A percentile compares a stretch with the other conserved stretches of the same genome.
These are phyloP conservation scores for Colletotrichum abscissum DNA, from an alignment of 2,329 filamentous ascomycete genomes.

Conservation along the genomic window DNA sequence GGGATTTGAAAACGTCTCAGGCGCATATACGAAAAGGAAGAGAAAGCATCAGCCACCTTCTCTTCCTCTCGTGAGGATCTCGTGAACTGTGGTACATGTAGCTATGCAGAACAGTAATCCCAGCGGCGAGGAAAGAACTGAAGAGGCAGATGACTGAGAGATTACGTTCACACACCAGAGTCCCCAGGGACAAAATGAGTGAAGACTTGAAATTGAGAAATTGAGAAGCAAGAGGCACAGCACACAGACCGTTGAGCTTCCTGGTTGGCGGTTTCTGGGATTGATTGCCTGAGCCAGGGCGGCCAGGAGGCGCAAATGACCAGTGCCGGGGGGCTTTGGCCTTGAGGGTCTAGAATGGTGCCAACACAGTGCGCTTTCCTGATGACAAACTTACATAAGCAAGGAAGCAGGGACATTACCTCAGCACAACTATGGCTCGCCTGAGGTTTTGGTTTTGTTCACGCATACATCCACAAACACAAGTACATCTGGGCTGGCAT, in stretches of 20 bases:
- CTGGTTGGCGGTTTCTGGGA: constrained; percentile 7
- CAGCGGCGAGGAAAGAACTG: not conserved
- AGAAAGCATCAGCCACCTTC: not conserved
- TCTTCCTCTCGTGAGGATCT: not conserved
- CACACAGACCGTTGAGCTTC: constrained; percentile 27
- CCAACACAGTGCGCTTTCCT: constrained; percentile 8
- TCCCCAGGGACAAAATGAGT: not conserved
- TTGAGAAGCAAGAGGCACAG: not conserved
- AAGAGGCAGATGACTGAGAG: not conserved
- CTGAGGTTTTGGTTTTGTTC: not conserved
- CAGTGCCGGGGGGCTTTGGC: constrained; percentile 10
- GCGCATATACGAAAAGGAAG: not conserved
- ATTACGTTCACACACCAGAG: not conserved
- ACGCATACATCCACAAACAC: not conserved
- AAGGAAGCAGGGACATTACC: too few species aligned
- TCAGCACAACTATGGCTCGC: not conserved
- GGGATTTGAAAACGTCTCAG: not conserved
- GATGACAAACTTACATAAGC: not conserved
- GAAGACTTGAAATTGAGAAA: not conserved
- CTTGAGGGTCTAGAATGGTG: constrained; percentile 10
- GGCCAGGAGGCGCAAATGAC: constrained; percentile 26
- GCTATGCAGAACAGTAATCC: not conserved
- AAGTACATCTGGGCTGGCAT: too few species aligned
- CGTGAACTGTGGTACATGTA: not conserved
- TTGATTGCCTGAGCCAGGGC: constrained; percentile 15